Base-by-base conservation (phyloP, 768 basidiomycete species). In the Suillus ampliporus region DNA sequence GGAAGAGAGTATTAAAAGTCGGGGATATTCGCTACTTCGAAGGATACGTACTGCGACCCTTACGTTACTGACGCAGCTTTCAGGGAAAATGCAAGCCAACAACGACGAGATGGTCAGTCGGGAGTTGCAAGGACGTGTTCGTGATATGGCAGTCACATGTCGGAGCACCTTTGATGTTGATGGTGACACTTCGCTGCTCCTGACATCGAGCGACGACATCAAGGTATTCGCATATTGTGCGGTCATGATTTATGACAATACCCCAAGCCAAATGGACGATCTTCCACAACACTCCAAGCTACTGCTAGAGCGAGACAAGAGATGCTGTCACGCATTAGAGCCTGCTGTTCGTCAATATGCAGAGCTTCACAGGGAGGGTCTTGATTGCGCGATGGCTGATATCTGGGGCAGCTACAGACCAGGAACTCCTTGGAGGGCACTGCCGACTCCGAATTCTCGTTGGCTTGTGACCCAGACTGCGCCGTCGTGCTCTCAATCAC, bases 111-210 rank as follows among this genome's bases (percentile, higher is more conserved):
- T 3, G 8, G 63, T 28, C 6, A 64, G 52, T 34, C 60, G 68
- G 13, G 68, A 70, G 6, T 46, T 66, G 21, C 67, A 70, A 46
- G 61, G 58, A n/a, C 72, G 70, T 28, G 65, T 80, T 31, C 72
- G 77, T 48, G 78, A 80, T 51, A 71, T 76, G 34, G 81, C 80
- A 1, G 71, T 71, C 2, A 73, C 74, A 17, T 84, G 83, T 66
- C 74, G 82, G 21, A 68, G 72, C 23, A 73, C 67, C 1, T 74
- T 73, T 34, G 67, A 76, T 46, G 71, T 75, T 2, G 72, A 69
- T 37, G 41, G 60, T 6, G 28, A 44, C 2, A n/a, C 67, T 53
- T 53, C 11, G 3, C 21, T n/a, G 5, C 58, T 76, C 1, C 58
- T 79, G 15, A 23, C n/a, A 15, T 68, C 65, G 1, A 51, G 61